Evolutionary conservation across 179 eudicot species (phyloP).

Genomic region (Drosera spatulata): DNA sequence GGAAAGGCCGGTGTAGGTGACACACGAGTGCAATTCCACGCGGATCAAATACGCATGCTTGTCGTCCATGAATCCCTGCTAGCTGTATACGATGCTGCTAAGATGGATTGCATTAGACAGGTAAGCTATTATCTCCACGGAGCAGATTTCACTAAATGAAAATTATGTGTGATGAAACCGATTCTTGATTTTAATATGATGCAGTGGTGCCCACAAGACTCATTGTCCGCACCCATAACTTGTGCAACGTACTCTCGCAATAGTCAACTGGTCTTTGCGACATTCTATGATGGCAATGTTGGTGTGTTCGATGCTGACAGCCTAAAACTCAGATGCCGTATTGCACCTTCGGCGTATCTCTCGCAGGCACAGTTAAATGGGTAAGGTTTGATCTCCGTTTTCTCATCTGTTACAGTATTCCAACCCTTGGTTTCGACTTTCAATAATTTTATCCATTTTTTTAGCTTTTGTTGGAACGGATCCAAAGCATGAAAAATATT

Average conservation of each 20-base stretch:
- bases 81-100: conserved; percentile 83
- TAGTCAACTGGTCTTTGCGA: conserved; percentile 68
- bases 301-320: conserved; percentile 76
- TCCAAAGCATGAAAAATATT: no score
- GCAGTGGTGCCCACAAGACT: conserved; percentile 91
- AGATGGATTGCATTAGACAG: conserved; percentile 86
- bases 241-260: conserved; percentile 88
- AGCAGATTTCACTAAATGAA: neutral
- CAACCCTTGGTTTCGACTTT: neutral
- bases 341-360: conserved; percentile 59
- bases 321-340: conserved; percentile 60
- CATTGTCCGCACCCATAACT: conserved; percentile 62
- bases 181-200: neutral
- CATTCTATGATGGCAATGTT: conserved; percentile 68
- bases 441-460: neutral
- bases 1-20: conserved; percentile 74
- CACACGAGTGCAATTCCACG: conserved; percentile 83
- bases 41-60: conserved; percentile 71
- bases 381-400: conserved; percentile 17
- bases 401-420: no score
- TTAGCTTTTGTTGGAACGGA: neutral
- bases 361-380: conserved; percentile 54
- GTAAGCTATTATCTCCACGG: conserved; percentile 14
- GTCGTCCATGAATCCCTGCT: conserved; percentile 89
- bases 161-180: no score